These are phyloP conservation scores for Boletus sensibilis DNA, from an alignment of 768 basidiomycete genomes.

Conservation along the genomic window DNA sequence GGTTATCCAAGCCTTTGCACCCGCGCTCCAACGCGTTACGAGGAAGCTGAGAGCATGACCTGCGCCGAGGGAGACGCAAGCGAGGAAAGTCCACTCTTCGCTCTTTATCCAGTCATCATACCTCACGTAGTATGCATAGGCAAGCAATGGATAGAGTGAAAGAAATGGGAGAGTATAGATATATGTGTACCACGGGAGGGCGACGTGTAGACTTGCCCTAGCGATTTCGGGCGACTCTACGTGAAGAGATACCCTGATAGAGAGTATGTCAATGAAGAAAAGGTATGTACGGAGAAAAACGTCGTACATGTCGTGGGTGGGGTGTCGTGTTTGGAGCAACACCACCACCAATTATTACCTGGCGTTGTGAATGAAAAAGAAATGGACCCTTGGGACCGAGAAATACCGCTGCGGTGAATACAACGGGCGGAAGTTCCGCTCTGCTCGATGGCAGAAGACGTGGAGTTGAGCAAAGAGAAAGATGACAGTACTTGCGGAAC, in stretches of 20 bases:
- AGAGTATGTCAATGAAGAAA: background rate
- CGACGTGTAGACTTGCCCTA: conserved; percentile 61
- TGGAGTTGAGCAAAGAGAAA: conserved; percentile 1
- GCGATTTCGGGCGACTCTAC: conserved; percentile 69
- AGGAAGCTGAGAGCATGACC: conserved; percentile 93
- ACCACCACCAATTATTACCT: conserved; percentile 3
- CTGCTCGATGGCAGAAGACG: background rate
- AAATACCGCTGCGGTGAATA: background rate
- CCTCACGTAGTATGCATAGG: conserved; percentile 88
- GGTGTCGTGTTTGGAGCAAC: background rate
- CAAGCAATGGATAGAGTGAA: conserved; percentile 77
- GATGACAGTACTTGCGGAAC: background rate
- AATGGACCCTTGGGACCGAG: too few relatives aligned
- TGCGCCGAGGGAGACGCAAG: conserved; percentile 78
- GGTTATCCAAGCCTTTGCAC: conserved; percentile 75
- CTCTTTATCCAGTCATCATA: conserved; percentile 90
- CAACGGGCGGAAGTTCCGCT: background rate
- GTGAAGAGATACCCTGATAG: conserved; percentile 42
- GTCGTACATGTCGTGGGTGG: conserved; percentile 20
- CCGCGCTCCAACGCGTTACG: conserved; percentile 84
- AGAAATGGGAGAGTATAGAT: conserved; percentile 77
- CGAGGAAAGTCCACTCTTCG: conserved; percentile 98
- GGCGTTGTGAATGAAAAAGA: background rate
- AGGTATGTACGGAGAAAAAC: background rate
- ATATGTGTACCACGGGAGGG: conserved; percentile 67